Conservation (phyloP, 2,329 filamentous ascomycete species). For the Colletotrichum gigasporum region DNA sequence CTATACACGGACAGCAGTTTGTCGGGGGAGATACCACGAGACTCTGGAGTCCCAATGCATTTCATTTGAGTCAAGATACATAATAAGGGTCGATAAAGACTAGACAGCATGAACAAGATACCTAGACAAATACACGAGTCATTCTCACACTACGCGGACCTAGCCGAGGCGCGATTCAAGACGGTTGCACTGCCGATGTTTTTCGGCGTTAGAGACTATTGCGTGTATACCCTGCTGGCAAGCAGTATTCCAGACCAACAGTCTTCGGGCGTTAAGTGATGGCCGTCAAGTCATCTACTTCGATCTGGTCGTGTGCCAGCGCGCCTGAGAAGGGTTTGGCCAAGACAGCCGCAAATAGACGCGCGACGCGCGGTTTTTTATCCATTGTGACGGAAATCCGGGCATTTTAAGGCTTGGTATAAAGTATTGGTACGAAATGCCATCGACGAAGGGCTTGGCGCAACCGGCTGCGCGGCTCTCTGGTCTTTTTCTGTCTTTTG, state of each 20-base stretch:
- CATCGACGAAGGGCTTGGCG: neutral
- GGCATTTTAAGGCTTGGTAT: neutral
- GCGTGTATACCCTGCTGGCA: too few species aligned
- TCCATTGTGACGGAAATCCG: neutral
- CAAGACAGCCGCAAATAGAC: neutral
- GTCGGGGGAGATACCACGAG: neutral
- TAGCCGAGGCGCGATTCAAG: neutral
- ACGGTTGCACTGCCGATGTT: too few species aligned
- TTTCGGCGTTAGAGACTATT: too few species aligned
- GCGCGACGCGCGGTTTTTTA: neutral
- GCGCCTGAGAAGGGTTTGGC: neutral
- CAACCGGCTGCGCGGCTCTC: neutral
- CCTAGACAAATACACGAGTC: neutral
- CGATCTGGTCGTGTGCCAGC: too few species aligned
- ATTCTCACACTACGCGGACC: too few species aligned
- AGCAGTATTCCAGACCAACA: too few species aligned
- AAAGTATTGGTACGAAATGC: too few species aligned
- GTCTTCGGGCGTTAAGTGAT: too few species aligned
- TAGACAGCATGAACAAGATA: neutral
- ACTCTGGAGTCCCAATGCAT: neutral
- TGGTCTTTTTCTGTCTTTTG: neutral
- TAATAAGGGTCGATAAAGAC: neutral
- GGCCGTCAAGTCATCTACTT: too few species aligned
- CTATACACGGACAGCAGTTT: neutral
- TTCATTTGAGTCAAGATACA: conserved; percentile 5